Evolutionary conservation across 2,329 filamentous ascomycete genomes (phyloP).

Genomic region (Colletotrichum sp.): DNA sequence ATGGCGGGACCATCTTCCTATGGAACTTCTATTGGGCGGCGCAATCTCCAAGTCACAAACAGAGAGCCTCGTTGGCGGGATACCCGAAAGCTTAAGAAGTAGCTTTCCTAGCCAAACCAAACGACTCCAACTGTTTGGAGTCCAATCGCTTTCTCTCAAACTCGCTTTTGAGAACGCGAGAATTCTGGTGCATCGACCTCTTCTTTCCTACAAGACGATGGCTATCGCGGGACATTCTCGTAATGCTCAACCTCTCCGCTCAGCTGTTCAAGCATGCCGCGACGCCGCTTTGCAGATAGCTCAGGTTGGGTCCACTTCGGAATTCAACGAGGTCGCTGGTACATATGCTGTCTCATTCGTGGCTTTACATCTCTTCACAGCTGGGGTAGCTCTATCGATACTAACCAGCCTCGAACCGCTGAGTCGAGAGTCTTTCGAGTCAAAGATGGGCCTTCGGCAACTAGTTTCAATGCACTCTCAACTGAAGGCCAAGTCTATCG

Average conservation of each 20-base stretch:
- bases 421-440: conserved; percentile 21
- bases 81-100: not conserved
- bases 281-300: conserved; percentile 28
- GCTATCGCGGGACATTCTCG: not conserved
- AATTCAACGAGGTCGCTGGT: conserved; percentile 20
- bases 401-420: conserved; percentile 24
- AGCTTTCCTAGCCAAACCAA: not conserved
- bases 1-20: not conserved
- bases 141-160: conserved; percentile 34
- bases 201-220: conserved; percentile 25
- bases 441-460: conserved; percentile 25
- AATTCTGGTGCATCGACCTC: conserved; percentile 32
- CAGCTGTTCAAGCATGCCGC: conserved; percentile 16
- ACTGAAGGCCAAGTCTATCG: conserved; percentile 22
- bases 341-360: conserved; percentile 30
- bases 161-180: conserved; percentile 37
- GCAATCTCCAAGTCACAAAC: not conserved
- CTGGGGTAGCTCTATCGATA: conserved; percentile 27
- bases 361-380: conserved; percentile 28
- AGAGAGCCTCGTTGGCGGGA: not conserved
- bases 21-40: not conserved
- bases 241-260: not conserved
- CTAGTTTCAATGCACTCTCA: conserved; percentile 26
- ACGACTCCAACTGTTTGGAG: conserved; percentile 25
- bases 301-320: not conserved